These are phyloP conservation scores for Lactifluus rugatus DNA, from an alignment of 768 basidiomycete genomes.

Conservation along the genomic window DNA sequence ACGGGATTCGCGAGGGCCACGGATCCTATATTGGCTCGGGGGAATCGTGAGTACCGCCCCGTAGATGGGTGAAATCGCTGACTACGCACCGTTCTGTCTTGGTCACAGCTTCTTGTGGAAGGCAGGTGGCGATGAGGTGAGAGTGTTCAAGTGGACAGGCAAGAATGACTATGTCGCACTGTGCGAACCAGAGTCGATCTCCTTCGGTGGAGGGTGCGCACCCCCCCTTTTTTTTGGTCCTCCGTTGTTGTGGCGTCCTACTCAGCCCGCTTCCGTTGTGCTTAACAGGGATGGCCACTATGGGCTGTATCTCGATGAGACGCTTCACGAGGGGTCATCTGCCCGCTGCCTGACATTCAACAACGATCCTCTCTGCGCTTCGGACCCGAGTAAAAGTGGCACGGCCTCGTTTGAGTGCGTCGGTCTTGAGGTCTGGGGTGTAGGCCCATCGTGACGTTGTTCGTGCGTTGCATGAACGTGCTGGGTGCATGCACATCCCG, in stretches of 20 bases:
- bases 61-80: too few relatives aligned
- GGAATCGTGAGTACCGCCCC: constrained; percentile 50
- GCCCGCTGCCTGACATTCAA: constrained; percentile 79
- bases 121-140: constrained; percentile 36
- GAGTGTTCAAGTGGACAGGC: constrained; percentile 77
- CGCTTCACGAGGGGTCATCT: constrained; percentile 75
- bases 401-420: constrained; percentile 78
- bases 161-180: constrained; percentile 84
- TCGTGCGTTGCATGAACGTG: constrained; percentile 7
- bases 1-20: constrained; percentile 51
- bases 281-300: constrained; percentile 69
- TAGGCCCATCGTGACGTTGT: constrained; percentile 31
- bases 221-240: neutral
- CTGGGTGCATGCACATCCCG: constrained; percentile 6
- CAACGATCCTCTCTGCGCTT: constrained; percentile 70
- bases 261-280: neutral
- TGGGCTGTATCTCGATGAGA: constrained; percentile 79
- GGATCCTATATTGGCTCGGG: constrained; percentile 77
- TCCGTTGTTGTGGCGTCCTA: neutral
- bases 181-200: constrained; percentile 70
- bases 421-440: constrained; percentile 85
- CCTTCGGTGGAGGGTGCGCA: constrained; percentile 85
- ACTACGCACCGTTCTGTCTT: too few relatives aligned
- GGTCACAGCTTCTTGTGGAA: constrained; percentile 69
- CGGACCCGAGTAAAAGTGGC: constrained; percentile 33